Evolutionary conservation across 768 basidiomycete genomes (phyloP).

Genomic region (Coprinellus aureogranulatus): DNA sequence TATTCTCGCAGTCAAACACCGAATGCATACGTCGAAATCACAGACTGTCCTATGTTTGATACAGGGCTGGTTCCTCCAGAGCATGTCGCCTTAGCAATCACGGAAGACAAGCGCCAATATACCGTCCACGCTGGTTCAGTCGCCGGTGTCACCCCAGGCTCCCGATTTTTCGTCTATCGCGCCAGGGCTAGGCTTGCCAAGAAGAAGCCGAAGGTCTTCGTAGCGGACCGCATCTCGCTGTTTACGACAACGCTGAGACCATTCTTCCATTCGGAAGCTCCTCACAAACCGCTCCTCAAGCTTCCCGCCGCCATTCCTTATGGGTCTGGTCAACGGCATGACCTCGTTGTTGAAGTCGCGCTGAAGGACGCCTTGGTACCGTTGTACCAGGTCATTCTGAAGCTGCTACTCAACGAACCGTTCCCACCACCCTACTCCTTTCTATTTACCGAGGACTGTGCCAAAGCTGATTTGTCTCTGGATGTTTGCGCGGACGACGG

Average conservation of each 20-base stretch:
- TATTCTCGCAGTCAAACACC: constrained; percentile 3
- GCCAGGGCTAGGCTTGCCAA: neutral
- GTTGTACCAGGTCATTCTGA: neutral
- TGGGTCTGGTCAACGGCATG: neutral
- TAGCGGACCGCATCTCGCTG: neutral
- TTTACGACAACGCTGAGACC: constrained; percentile 1
- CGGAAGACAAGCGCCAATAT: constrained; percentile 1
- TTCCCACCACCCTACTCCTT: neutral
- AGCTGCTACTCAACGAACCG: neutral
- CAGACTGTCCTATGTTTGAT: neutral
- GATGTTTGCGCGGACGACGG: neutral
- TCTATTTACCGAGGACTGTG: neutral
- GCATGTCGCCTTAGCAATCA: neutral
- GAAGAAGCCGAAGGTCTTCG: constrained; percentile 2
- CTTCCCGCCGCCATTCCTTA: neutral
- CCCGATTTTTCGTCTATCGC: constrained; percentile 13
- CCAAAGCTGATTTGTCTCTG: neutral
- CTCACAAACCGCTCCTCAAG: neutral
- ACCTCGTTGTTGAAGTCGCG: neutral
- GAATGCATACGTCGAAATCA: neutral
- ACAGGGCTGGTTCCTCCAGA: neutral
- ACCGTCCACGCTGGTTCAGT: constrained; percentile 13
- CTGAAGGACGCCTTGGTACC: neutral
- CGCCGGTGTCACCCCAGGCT: constrained; percentile 12
- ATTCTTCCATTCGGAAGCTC: neutral